Evolutionary conservation across 1,284 basidiomycete species (phyloP).

Genomic region (Termitomyces sp.): DNA sequence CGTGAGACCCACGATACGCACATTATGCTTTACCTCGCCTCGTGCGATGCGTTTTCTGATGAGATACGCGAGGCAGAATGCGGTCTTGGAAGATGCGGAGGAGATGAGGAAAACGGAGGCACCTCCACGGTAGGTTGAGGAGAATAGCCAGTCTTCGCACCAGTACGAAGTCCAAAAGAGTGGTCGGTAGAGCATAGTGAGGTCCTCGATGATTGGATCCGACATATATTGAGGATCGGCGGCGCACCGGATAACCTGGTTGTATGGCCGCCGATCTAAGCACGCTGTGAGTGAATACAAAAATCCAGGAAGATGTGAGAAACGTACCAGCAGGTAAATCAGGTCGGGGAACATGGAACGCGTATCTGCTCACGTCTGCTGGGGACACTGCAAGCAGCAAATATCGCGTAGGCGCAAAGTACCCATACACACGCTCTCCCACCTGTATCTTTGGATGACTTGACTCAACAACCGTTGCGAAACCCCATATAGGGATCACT

Average conservation of each 20-base stretch:
- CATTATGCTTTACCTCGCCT: constrained; percentile 20
- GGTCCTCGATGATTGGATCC: constrained; percentile 42
- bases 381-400: constrained; percentile 46
- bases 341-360: constrained; percentile 50
- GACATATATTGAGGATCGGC: constrained; percentile 48
- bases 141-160: constrained; percentile 61
- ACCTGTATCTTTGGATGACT: constrained; percentile 38
- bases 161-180: constrained; percentile 68
- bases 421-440: constrained; percentile 61
- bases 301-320: neutral
- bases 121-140: constrained; percentile 40
- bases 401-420: constrained; percentile 53
- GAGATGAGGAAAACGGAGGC: constrained; percentile 48
- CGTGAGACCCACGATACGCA: constrained; percentile 50
- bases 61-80: constrained; percentile 58
- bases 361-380: constrained; percentile 42
- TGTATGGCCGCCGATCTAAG: constrained; percentile 59
- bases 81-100: constrained; percentile 63
- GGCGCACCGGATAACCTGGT: constrained; percentile 54
- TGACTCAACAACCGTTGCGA: constrained; percentile 48
- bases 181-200: constrained; percentile 62
- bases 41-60: constrained; percentile 38
- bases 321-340: constrained; percentile 49
- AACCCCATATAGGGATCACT: constrained; percentile 64
- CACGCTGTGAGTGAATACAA: neutral